Percentiles rank a stretch among this genome's conserved stretches.
phyloP scores from a whole-genome alignment of 108 stramenopile genomes.

The Schizochytrium sp. region DNA sequence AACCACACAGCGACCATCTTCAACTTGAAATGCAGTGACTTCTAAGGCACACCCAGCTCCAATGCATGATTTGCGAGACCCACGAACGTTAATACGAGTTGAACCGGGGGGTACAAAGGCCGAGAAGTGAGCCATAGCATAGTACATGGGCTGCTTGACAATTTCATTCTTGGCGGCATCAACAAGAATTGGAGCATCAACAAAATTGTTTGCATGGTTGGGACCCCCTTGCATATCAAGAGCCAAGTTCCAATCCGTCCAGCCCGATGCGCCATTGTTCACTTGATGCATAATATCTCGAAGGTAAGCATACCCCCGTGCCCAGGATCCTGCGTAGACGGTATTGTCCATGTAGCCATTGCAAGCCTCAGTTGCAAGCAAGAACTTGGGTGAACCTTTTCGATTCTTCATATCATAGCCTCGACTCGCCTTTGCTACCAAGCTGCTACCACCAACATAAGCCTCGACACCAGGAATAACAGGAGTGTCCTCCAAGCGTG shows the following conservation, averaged over 20 bases:
- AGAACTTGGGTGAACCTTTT: background rate
- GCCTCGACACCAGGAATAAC: background rate
- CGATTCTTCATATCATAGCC: background rate
- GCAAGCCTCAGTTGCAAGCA: slow-evolving; percentile 27
- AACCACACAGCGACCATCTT: background rate
- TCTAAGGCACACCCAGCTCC: background rate
- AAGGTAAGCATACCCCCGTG: background rate
- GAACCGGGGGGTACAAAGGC: background rate
- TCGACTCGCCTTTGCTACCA: background rate
- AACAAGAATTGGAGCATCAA: background rate
- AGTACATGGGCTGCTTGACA: slow-evolving; percentile 24
- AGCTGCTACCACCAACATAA: background rate
- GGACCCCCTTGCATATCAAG: slow-evolving; percentile 13
- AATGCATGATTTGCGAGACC: background rate
- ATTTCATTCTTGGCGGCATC: background rate
- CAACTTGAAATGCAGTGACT: background rate
- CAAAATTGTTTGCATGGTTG: background rate
- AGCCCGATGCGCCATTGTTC: background rate
- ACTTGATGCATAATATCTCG: background rate
- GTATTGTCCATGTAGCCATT: background rate
- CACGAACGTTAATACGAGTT: background rate
- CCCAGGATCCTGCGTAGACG: slow-evolving; percentile 3
- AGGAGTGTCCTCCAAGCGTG: background rate
- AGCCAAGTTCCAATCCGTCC: slow-evolving; percentile 31
- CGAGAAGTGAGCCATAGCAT: slow-evolving; percentile 7